Percentiles rank a stretch among this genome's conserved stretches.
phyloP scores from a whole-genome alignment of 805 yeast species.

The Lipomyces chichibuensis region DNA sequence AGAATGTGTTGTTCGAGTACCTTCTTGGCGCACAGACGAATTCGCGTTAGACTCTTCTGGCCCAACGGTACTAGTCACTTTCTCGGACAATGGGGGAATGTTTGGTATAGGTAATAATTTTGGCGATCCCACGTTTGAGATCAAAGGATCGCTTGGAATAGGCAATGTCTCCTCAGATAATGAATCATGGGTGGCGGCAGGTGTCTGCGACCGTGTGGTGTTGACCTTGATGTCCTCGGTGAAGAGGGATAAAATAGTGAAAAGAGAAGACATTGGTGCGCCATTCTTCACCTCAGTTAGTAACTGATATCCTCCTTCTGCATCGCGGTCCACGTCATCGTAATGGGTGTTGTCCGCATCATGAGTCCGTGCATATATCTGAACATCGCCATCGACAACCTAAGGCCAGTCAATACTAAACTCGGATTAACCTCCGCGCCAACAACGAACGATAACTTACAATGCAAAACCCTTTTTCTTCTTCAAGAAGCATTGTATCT shows the following conservation, averaged over 20 bases:
- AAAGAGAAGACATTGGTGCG: conserved; percentile 79
- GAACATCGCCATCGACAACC: conserved; percentile 84
- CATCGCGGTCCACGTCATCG: conserved; percentile 11
- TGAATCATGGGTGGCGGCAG: conserved; percentile 9
- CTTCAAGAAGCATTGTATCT: conserved; percentile 74
- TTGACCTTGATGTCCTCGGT: conserved; percentile 49
- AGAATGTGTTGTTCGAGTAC: neutral
- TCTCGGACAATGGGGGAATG: conserved; percentile 26
- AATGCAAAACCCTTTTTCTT: conserved; percentile 80
- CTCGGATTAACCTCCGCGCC: neutral
- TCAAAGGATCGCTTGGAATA: conserved; percentile 11
- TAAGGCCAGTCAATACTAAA: neutral
- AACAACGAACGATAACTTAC: conserved; percentile 42
- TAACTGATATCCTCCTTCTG: conserved; percentile 28
- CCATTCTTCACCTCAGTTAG: conserved; percentile 39
- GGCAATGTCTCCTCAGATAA: conserved; percentile 17
- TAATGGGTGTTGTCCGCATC: conserved; percentile 6
- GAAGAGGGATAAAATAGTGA: conserved; percentile 77
- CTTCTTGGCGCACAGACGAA: neutral
- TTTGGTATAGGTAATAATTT: conserved; percentile 17
- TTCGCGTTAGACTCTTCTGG: neutral
- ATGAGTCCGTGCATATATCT: conserved; percentile 66
- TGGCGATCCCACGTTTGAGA: neutral
- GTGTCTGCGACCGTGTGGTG: conserved; percentile 6
- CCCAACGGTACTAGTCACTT: neutral